Conservation (phyloP, 2,329 filamentous ascomycete species). For the Fusarium nurragi region DNA sequence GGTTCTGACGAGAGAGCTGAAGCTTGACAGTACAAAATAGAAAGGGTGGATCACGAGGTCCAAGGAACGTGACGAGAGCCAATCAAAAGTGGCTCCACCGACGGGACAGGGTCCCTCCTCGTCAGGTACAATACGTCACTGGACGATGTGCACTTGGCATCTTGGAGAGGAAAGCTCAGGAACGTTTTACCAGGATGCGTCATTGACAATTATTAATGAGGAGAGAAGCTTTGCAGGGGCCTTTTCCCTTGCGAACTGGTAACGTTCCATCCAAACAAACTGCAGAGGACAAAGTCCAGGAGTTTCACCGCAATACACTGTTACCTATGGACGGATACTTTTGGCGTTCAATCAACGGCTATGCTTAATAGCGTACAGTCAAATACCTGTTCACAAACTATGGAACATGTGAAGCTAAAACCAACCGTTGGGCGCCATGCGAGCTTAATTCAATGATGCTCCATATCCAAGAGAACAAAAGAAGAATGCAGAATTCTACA, state of each 20-base stretch:
- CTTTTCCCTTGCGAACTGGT: no score
- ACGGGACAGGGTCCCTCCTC: slow-evolving; percentile 31
- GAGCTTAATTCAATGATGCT: neutral
- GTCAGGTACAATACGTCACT: slow-evolving; percentile 40
- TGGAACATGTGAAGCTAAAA: no score
- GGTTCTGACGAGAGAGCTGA: slow-evolving; percentile 18
- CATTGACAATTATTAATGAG: slow-evolving; percentile 8
- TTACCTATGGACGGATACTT: no score
- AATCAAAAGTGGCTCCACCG: slow-evolving; percentile 11
- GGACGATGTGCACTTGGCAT: slow-evolving; percentile 32
- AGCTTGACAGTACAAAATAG: slow-evolving; percentile 26
- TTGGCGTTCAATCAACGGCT: no score
- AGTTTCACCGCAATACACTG: no score
- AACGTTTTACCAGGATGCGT: slow-evolving; percentile 19
- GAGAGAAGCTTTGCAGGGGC: neutral
- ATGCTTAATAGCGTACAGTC: no score
- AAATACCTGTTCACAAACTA: no score
- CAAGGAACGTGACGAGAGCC: slow-evolving; percentile 9
- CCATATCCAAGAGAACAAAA: no score
- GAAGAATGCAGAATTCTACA: no score
- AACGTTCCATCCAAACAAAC: no score
- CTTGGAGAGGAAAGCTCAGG: neutral
- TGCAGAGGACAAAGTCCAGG: no score
- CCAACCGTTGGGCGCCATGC: neutral
- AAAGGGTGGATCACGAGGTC: slow-evolving; percentile 25